phyloP scores from a whole-genome alignment of 108 stramenopile genomes.

The Fistulifera solaris region DNA sequence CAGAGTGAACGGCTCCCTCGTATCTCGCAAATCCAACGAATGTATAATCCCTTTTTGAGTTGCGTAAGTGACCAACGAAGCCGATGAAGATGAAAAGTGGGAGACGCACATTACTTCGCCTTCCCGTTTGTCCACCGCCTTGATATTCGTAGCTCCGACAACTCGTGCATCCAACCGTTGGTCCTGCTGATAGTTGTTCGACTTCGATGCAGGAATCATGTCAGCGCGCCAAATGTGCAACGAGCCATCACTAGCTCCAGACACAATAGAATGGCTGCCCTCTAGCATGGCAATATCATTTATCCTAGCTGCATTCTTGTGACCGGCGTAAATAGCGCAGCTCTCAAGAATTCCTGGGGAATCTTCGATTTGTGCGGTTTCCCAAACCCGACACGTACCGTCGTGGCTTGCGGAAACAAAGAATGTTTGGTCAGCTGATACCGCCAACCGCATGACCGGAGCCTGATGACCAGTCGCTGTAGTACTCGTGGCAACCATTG shows the following conservation, averaged over 20 bases:
- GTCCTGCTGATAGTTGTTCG: conserved; percentile 10
- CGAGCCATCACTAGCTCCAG: conserved; percentile 78
- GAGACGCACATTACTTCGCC: conserved; percentile 82
- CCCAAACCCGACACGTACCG: conserved; percentile 89
- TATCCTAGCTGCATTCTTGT: conserved; percentile 35
- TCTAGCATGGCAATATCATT: conserved; percentile 87
- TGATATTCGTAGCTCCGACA: conserved; percentile 47
- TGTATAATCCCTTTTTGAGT: conserved; percentile 75
- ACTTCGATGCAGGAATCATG: conserved; percentile 3
- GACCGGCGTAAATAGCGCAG: conserved; percentile 71
- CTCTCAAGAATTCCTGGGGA: conserved; percentile 69
- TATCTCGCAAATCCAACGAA: conserved; percentile 70
- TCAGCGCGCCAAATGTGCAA: conserved; percentile 87
- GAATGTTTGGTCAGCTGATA: conserved; percentile 83
- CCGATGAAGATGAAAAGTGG: conserved; percentile 84
- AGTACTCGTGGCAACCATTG: conserved; percentile 59
- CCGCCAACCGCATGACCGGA: conserved; percentile 81
- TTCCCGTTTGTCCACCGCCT: conserved; percentile 48
- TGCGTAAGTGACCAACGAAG: conserved; percentile 74
- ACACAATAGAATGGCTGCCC: conserved; percentile 82
- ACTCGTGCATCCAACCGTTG: conserved; percentile 30
- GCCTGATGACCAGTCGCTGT: conserved; percentile 60
- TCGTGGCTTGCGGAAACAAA: conserved; percentile 88
- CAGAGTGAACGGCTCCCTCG: conserved; percentile 67
- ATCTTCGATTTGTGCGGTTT: conserved; percentile 69